Conservation (phyloP, 306 rosid species). For the Dalbergia cochinchinensis region DNA sequence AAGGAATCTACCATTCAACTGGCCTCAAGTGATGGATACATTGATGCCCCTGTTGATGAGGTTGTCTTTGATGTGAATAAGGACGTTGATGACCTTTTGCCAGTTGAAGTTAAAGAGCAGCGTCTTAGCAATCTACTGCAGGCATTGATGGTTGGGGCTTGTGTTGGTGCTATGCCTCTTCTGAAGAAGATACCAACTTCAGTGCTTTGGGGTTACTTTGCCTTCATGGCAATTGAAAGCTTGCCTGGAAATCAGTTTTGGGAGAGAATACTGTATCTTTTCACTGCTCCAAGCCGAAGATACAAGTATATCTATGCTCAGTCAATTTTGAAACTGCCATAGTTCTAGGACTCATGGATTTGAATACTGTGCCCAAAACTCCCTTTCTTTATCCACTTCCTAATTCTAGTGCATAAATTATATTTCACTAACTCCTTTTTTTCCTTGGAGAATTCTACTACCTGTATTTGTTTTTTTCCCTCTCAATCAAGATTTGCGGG, state of each 20-base stretch:
- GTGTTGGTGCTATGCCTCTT: slow-evolving; percentile 96
- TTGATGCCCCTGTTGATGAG: slow-evolving; percentile 93
- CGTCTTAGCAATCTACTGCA: slow-evolving; percentile 94
- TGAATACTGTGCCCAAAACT: background rate
- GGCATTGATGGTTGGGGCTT: slow-evolving; percentile 78
- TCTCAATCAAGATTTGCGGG: background rate
- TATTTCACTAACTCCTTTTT: background rate
- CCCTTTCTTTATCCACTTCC: background rate
- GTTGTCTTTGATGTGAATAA: slow-evolving; percentile 83
- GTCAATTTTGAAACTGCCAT: slow-evolving; percentile 33
- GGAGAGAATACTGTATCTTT: slow-evolving; percentile 92
- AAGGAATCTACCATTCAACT: slow-evolving; percentile 84
- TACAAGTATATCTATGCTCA: slow-evolving; percentile 69
- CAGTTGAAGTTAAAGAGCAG: slow-evolving; percentile 92
- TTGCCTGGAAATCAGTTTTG: slow-evolving; percentile 98
- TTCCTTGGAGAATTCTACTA: background rate
- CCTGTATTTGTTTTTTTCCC: background rate
- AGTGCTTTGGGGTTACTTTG: slow-evolving; percentile 98
- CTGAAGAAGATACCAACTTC: slow-evolving; percentile 92
- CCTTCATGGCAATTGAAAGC: slow-evolving; percentile 99
- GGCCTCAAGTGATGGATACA: slow-evolving; percentile 80
- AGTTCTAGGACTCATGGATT: slow-evolving; percentile 27
- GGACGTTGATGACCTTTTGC: slow-evolving; percentile 92
- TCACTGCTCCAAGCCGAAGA: slow-evolving; percentile 96
- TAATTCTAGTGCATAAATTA: slow-evolving; percentile 22